Percentiles rank a stretch among this genome's conserved stretches.
Evolutionary conservation across 805 yeast species (phyloP).

Genomic region (Maudiozyma serrabonitensis): DNA sequence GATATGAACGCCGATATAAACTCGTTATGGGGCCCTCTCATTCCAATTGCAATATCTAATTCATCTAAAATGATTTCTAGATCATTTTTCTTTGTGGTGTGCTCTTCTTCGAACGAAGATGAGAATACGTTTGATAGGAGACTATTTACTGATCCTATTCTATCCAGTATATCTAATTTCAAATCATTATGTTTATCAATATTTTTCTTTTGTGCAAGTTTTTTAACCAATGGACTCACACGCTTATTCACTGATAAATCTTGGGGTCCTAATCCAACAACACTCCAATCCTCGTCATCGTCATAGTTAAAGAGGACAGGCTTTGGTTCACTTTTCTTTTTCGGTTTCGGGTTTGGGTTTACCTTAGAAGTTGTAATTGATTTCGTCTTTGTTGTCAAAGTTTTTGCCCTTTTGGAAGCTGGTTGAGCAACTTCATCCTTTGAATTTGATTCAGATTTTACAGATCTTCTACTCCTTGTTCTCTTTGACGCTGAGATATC

Average conservation of each 20-base stretch:
- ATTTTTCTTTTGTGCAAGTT: constrained; percentile 22
- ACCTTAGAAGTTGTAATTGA: not conserved
- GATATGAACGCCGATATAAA: constrained; percentile 20
- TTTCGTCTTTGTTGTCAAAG: not conserved
- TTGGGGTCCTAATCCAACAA: constrained; percentile 29
- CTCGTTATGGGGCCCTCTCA: constrained; percentile 21
- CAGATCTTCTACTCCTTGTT: not conserved
- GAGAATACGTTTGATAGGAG: constrained; percentile 11
- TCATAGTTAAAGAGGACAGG: constrained; percentile 18
- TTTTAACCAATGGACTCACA: constrained; percentile 18
- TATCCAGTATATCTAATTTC: constrained; percentile 20
- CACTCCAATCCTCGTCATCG: constrained; percentile 27
- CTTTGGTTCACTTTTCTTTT: constrained; percentile 3
- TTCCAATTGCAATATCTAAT: constrained; percentile 16
- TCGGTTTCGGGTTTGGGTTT: constrained; percentile 1
- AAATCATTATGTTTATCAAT: constrained; percentile 22
- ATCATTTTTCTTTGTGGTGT: constrained; percentile 10
- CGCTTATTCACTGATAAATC: constrained; percentile 13
- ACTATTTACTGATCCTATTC: constrained; percentile 17
- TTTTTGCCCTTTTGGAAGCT: not conserved
- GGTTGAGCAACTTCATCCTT: constrained; percentile 9
- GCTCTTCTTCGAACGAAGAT: constrained; percentile 1
- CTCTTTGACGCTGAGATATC: constrained; percentile 5
- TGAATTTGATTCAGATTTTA: not conserved
- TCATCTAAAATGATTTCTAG: constrained; percentile 23